Conservation (phyloP, 768 basidiomycete genomes). For the Phlebiopsis flavidoalba region DNA sequence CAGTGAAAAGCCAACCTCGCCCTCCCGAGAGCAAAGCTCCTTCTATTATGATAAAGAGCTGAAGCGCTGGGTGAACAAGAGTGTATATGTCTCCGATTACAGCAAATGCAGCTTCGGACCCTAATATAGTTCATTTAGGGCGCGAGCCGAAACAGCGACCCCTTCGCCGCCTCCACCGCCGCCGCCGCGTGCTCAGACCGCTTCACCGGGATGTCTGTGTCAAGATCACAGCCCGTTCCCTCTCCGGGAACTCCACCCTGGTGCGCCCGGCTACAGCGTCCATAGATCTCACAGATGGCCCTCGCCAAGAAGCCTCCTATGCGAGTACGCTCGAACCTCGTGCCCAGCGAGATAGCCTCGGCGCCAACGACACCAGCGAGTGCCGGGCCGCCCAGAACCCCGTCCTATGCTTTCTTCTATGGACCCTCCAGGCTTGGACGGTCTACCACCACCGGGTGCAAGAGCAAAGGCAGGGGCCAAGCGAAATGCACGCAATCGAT, state of each 20-base stretch:
- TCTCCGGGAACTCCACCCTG: slow-evolving; percentile 33
- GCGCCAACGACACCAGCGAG: slow-evolving; percentile 28
- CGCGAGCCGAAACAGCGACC: slow-evolving; percentile 47
- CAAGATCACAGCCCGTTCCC: slow-evolving; percentile 27
- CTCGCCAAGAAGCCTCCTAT: slow-evolving; percentile 45
- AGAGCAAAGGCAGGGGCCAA: slow-evolving; percentile 63
- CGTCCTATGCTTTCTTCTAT: slow-evolving; percentile 15
- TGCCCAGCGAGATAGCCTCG: slow-evolving; percentile 38
- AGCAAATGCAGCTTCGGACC: background rate
- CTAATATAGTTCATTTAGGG: slow-evolving; percentile 36
- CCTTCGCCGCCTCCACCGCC: slow-evolving; percentile 70
- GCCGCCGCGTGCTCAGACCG: slow-evolving; percentile 80
- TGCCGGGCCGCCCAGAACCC: slow-evolving; percentile 12
- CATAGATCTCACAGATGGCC: slow-evolving; percentile 51
- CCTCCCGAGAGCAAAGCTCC: slow-evolving; percentile 79
- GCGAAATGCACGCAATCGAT: slow-evolving; percentile 74
- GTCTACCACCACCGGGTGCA: slow-evolving; percentile 34
- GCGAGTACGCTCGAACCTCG: slow-evolving; percentile 63
- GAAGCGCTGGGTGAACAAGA: slow-evolving; percentile 95
- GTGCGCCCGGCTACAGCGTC: slow-evolving; percentile 57
- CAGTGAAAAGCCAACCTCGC: slow-evolving; percentile 89
- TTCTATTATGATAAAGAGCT: slow-evolving; percentile 96
- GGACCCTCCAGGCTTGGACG: slow-evolving; percentile 10
- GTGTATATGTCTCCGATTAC: slow-evolving; percentile 40
- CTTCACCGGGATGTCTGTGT: slow-evolving; percentile 58